Conservation (phyloP, 495 filamentous ascomycete genomes). For the Apodospora peruviana region DNA sequence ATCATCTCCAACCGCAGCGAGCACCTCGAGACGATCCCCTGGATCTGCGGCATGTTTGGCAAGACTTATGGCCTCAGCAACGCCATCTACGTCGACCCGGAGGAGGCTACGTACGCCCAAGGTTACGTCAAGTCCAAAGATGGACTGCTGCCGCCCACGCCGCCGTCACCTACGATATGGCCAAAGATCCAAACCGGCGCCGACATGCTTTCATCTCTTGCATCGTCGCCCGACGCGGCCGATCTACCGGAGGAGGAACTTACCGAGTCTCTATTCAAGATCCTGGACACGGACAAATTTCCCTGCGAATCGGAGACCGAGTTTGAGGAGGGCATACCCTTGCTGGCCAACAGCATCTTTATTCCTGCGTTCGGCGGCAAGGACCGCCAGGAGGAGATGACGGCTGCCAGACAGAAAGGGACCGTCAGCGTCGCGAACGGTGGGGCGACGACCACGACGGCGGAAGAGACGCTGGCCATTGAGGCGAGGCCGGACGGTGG, state of each 20-base stretch:
- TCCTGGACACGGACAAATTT: slow-evolving; percentile 69
- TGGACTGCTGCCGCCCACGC: no score
- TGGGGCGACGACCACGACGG: slow-evolving; percentile 10
- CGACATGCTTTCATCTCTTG: slow-evolving; percentile 26
- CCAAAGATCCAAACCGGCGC: slow-evolving; percentile 67
- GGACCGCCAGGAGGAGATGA: slow-evolving; percentile 40
- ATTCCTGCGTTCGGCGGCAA: slow-evolving; percentile 65
- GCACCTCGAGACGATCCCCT: slow-evolving; percentile 54
- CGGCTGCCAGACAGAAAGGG: slow-evolving; percentile 38
- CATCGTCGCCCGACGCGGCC: slow-evolving; percentile 25
- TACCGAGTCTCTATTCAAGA: slow-evolving; percentile 60
- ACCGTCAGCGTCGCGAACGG: slow-evolving; percentile 9
- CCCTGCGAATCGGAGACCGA: slow-evolving; percentile 54
- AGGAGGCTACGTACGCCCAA: not conserved
- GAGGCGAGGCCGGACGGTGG: slow-evolving; percentile 12
- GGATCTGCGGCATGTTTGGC: slow-evolving; percentile 60
- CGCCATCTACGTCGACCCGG: slow-evolving; percentile 62
- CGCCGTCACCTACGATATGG: no score
- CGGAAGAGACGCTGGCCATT: slow-evolving; percentile 18
- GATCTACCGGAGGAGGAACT: slow-evolving; percentile 56
- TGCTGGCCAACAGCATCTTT: slow-evolving; percentile 76
- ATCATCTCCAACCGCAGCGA: slow-evolving; percentile 86
- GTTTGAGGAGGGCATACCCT: slow-evolving; percentile 64
- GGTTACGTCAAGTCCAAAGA: no score
- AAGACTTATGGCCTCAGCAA: slow-evolving; percentile 82